Evolutionary conservation across 805 yeast genomes (phyloP).

Genomic region (Teunomyces gatunensis): DNA sequence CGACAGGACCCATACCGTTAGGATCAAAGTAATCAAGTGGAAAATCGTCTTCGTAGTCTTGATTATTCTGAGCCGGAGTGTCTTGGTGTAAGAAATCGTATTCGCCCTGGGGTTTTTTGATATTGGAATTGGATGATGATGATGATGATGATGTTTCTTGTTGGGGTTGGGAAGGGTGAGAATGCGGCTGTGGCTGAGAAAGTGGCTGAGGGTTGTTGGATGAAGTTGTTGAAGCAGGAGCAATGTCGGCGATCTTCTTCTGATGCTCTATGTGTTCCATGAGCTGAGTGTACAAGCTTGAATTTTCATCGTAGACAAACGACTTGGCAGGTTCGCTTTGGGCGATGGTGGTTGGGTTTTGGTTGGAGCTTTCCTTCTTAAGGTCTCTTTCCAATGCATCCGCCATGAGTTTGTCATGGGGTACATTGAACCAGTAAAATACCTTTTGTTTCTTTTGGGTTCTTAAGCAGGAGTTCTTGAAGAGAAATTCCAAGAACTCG

Average conservation of each 20-base stretch:
- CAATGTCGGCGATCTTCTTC: conserved; percentile 10
- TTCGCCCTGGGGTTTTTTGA: conserved; percentile 7
- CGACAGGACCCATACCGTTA: conserved; percentile 27
- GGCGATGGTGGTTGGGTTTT: conserved; percentile 70
- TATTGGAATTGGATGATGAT: neutral
- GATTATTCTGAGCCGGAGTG: conserved; percentile 21
- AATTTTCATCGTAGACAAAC: conserved; percentile 59
- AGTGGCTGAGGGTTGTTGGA: too few species aligned
- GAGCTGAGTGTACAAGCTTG: conserved; percentile 55
- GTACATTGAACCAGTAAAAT: conserved; percentile 94
- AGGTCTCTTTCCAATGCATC: conserved; percentile 93
- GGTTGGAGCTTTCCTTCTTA: conserved; percentile 65
- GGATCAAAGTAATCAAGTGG: conserved; percentile 66
- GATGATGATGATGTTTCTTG: neutral
- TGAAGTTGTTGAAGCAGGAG: conserved; percentile 1
- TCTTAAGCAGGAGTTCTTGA: conserved; percentile 80
- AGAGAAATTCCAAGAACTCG: conserved; percentile 76
- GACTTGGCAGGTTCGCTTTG: conserved; percentile 75
- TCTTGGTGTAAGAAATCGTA: conserved; percentile 16
- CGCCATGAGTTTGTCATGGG: conserved; percentile 86
- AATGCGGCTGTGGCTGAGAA: conserved; percentile 8
- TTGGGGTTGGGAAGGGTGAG: conserved; percentile 4
- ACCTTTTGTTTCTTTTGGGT: conserved; percentile 97
- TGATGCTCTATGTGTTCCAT: conserved; percentile 38
- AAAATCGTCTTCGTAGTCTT: conserved; percentile 59